These are phyloP conservation scores for Nothophoma quercina DNA, from an alignment of 2,329 filamentous ascomycete genomes.

Conservation along the genomic window DNA sequence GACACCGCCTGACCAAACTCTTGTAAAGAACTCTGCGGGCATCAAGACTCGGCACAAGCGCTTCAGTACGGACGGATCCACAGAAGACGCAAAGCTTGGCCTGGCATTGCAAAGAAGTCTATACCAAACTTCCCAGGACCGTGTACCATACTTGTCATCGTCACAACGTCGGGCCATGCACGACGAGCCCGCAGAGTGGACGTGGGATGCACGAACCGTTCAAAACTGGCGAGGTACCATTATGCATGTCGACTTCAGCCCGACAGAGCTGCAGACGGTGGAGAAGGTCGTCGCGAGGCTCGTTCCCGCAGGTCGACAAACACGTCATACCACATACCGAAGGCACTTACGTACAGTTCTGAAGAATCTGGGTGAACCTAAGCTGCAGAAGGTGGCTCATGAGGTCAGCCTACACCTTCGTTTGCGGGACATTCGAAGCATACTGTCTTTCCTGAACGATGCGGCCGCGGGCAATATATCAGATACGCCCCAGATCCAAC, in stretches of 20 bases:
- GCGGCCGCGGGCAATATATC: slow-evolving; percentile 31
- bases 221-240: slow-evolving; percentile 40
- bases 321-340: slow-evolving; percentile 22
- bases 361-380: slow-evolving; percentile 30
- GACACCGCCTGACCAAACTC: slow-evolving; percentile 22
- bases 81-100: slow-evolving; percentile 31
- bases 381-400: slow-evolving; percentile 28
- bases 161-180: slow-evolving; percentile 30
- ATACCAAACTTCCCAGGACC: not conserved
- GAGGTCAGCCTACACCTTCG: slow-evolving; percentile 24
- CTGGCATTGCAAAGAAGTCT: slow-evolving; percentile 4
- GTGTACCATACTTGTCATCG: slow-evolving; percentile 37
- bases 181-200: slow-evolving; percentile 15
- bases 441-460: slow-evolving; percentile 44
- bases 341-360: slow-evolving; percentile 35
- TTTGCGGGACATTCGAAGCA: slow-evolving; percentile 29
- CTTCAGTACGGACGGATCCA: slow-evolving; percentile 29
- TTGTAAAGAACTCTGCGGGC: slow-evolving; percentile 16
- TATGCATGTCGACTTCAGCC: slow-evolving; percentile 46
- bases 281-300: slow-evolving; percentile 23
- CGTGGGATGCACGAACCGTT: slow-evolving; percentile 36
- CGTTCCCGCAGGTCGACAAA: not conserved
- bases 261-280: slow-evolving; percentile 35
- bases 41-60: slow-evolving; percentile 28
- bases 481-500: slow-evolving; percentile 32